Evolutionary conservation across 345 rosid genomes (phyloP).

Genomic region (Citrus maxima): DNA sequence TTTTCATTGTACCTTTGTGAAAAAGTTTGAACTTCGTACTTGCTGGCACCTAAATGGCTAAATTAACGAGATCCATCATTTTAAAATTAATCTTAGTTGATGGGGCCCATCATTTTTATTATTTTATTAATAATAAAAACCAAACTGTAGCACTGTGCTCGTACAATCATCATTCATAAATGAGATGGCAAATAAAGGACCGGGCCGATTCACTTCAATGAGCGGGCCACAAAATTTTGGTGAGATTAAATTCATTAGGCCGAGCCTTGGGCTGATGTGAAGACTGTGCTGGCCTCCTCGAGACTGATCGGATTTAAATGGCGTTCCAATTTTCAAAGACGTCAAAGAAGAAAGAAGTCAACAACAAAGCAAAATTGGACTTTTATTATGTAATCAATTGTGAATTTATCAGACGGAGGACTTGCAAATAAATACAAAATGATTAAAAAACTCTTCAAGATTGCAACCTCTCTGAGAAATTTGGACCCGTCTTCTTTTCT

Average conservation of each 20-base stretch:
- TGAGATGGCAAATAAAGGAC: neutral
- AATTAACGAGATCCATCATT: too few species aligned
- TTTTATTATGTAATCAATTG: too few species aligned
- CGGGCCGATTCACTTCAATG: neutral
- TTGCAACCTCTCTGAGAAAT: neutral
- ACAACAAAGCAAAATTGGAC: too few species aligned
- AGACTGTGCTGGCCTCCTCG: neutral
- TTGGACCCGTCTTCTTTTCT: neutral
- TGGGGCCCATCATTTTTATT: too few species aligned
- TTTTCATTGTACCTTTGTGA: too few species aligned
- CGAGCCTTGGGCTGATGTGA: neutral
- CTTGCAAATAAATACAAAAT: neutral
- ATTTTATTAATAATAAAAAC: too few species aligned
- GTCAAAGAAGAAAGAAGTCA: neutral
- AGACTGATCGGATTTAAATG: neutral
- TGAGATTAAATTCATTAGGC: neutral
- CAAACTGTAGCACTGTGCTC: too few species aligned
- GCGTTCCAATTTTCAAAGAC: neutral
- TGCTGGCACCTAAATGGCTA: fast-evolving
- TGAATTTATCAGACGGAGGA: neutral
- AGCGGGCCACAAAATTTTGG: too few species aligned
- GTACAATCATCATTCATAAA: neutral
- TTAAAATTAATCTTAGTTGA: too few species aligned
- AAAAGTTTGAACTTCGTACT: too few species aligned
- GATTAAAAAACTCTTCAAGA: neutral